These are phyloP conservation scores for Xylariaceae sp. DNA, from an alignment of 2,329 filamentous ascomycete genomes.

Conservation along the genomic window DNA sequence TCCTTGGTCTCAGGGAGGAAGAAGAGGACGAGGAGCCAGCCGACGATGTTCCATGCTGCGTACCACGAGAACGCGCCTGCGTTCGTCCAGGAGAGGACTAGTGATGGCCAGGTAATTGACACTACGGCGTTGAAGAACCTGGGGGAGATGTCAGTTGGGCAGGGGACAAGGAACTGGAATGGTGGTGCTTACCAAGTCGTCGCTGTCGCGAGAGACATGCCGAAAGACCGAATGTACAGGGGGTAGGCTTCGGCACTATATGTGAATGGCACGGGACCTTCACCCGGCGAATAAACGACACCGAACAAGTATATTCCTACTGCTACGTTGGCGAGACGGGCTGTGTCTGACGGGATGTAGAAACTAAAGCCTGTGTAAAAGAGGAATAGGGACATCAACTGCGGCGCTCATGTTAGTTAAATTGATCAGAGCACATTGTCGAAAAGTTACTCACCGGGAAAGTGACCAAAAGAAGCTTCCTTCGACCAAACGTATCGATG, in stretches of 20 bases:
- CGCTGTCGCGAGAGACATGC: slow-evolving; percentile 54
- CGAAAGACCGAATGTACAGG: slow-evolving; percentile 55
- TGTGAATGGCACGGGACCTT: slow-evolving; percentile 59
- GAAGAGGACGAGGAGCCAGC: slow-evolving; percentile 40
- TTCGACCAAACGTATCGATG: slow-evolving; percentile 63
- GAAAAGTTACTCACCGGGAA: slow-evolving; percentile 42
- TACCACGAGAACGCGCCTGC: slow-evolving; percentile 48
- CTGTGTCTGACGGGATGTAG: slow-evolving; percentile 37
- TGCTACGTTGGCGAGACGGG: slow-evolving; percentile 42
- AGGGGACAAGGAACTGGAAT: not conserved
- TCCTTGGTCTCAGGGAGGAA: slow-evolving; percentile 43
- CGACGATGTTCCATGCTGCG: slow-evolving; percentile 44
- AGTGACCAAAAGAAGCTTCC: slow-evolving; percentile 57
- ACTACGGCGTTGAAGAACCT: slow-evolving; percentile 33
- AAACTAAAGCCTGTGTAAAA: slow-evolving; percentile 45
- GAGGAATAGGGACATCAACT: slow-evolving; percentile 51
- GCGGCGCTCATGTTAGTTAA: slow-evolving; percentile 11
- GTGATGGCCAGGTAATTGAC: slow-evolving; percentile 43
- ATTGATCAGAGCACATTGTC: too few relatives aligned
- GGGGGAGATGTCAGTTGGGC: not conserved
- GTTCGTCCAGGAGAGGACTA: slow-evolving; percentile 40
- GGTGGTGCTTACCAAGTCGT: slow-evolving; percentile 39
- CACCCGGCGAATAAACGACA: slow-evolving; percentile 53
- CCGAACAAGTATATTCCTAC: slow-evolving; percentile 47
- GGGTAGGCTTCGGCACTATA: slow-evolving; percentile 65